Evolutionary conservation across 2,329 filamentous ascomycete species (phyloP), one percentile per base, ranked within the genome.

Genomic region (Sordariomycetes sp.): DNA sequence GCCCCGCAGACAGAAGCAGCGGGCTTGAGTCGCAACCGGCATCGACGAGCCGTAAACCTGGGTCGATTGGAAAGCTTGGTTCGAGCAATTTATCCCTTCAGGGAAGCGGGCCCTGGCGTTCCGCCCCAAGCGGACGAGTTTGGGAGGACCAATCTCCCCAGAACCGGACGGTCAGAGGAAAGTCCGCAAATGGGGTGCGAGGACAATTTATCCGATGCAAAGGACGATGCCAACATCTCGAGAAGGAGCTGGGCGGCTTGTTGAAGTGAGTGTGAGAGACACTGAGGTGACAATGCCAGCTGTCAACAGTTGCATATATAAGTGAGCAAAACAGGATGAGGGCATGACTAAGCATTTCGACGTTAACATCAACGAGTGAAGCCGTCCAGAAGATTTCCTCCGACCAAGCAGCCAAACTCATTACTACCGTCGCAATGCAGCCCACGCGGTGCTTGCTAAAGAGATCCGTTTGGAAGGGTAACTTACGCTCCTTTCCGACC

Each of bases 381-480:
- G 46, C 46, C 46, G 22, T 50, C 46, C n/a, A 14, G 46, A 50
- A 50, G 20, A 24, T 50, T 50, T 24, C 46, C 22, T 48, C 11
- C n/a, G n/a, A 22, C 18, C 46, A 50, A 50, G 46, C 22, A 20
- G 14, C 46, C 18, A 50, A 50, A 11, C 22, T n/a, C 46, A 24
- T 8, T 24, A 50, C 20, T n/a, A 43, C 37, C 50, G 51, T 54
- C 56, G 51, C 56, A 54, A 58, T 58, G 56, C 56, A 54, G 56
- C 48, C 56, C 28, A 89, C 88, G 65, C 78, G 83, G 67, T 78
- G 76, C 66, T 79, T 89, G 20, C 70, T 88, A 43, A 85, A 85
- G 74, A 86, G 90, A 65, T 94, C 90, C 55, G 86, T 92, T 67
- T 95, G 90, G 90, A 95, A 95, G 80, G 90, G 90, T 91, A 73